A percentile compares a stretch with the other conserved stretches of the same genome.
Conservation (phyloP, 345 rosid species). For the Isatis tinctoria region DNA sequence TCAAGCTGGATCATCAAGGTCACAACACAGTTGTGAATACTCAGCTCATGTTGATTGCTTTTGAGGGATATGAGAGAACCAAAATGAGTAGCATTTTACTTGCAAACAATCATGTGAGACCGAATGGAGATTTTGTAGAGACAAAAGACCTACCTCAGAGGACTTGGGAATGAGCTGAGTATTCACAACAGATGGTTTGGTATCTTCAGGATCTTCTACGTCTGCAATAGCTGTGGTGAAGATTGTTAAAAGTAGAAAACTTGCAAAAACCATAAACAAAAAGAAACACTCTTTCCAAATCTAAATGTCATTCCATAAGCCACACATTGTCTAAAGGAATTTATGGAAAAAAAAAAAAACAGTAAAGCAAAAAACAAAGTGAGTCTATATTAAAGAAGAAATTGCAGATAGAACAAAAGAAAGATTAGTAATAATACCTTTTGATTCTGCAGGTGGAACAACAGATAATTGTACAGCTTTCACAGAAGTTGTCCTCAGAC, state of each 20-base stretch:
- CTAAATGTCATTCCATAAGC: neutral
- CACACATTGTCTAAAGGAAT: neutral
- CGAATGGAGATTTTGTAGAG: neutral
- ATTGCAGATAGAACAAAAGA: neutral
- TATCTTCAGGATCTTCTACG: constrained; percentile 32
- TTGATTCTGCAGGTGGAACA: neutral
- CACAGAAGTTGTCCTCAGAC: constrained; percentile 10
- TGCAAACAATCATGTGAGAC: neutral
- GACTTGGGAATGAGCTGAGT: constrained; percentile 56
- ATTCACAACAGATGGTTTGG: constrained; percentile 34
- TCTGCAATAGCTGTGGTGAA: constrained; percentile 27
- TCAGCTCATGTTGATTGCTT: neutral
- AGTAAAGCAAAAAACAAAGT: neutral
- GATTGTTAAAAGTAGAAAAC: neutral
- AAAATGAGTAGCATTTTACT: neutral
- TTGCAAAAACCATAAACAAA: neutral
- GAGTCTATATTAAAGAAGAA: neutral
- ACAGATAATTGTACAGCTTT: constrained; percentile 11
- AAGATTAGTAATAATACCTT: neutral
- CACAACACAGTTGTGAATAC: neutral
- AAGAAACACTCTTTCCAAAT: neutral
- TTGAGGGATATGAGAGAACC: neutral
- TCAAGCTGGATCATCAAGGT: neutral
- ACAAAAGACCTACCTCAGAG: constrained; percentile 41
- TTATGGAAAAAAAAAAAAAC: neutral